Percentiles rank a stretch among this genome's conserved stretches.
phyloP scores from a whole-genome alignment of 2,329 filamentous ascomycete genomes.

The Tolypocladium tropicale region DNA sequence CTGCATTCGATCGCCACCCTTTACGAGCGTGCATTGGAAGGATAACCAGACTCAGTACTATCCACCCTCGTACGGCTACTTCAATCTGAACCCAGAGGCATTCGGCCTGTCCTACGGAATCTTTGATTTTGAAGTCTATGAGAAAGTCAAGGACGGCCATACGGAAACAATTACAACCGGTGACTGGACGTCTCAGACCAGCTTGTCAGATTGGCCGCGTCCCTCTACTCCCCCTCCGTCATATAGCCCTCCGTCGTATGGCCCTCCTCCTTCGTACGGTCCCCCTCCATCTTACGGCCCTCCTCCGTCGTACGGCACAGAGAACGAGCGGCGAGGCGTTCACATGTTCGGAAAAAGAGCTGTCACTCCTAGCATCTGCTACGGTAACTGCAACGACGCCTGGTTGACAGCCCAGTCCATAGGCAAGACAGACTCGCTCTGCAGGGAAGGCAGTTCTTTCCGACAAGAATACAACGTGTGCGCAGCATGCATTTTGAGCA shows the following conservation, averaged over 20 bases:
- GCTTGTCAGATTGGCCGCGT: conserved; percentile 24
- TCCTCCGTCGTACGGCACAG: conserved; percentile 8
- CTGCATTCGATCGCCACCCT: conserved; percentile 32
- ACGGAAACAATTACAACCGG: conserved; percentile 40
- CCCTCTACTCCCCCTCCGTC: conserved; percentile 1
- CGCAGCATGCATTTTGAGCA: conserved; percentile 25
- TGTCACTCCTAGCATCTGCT: conserved; percentile 39
- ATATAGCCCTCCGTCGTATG: conserved; percentile 8
- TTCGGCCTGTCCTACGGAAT: conserved; percentile 57
- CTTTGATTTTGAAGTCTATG: conserved; percentile 36
- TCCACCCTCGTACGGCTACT: conserved; percentile 43
- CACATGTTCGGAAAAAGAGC: conserved; percentile 28
- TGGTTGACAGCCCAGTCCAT: conserved; percentile 31
- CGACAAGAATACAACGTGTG: conserved; percentile 24
- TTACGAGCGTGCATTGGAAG: conserved; percentile 29
- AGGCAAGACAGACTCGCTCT: conserved; percentile 40
- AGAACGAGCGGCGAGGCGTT: conserved; percentile 8
- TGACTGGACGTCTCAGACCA: conserved; percentile 43
- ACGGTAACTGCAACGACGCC: conserved; percentile 38
- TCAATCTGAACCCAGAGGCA: conserved; percentile 48
- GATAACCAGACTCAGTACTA: conserved; percentile 38
- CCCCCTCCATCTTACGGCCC: conserved; percentile 6
- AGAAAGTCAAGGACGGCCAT: conserved; percentile 23
- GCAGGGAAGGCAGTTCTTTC: conserved; percentile 32
- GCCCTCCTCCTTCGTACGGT: conserved; percentile 7